Evolutionary conservation across 2,329 filamentous ascomycete genomes (phyloP), one percentile per base, ranked within the genome.

Genomic region (Sporothrix dimorphospora): DNA sequence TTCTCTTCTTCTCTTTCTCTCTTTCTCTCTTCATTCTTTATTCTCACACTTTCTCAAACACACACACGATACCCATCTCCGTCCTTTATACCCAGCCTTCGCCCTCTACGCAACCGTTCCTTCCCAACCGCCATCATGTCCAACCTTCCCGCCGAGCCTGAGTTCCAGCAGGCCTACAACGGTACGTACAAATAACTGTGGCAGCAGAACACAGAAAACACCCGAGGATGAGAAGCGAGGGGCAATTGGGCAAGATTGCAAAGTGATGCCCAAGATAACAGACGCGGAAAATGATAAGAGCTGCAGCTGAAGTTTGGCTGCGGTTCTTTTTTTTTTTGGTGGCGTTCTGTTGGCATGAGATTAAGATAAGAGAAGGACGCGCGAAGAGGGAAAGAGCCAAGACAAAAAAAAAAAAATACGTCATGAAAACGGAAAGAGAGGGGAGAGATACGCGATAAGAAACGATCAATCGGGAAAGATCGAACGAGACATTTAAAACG

Each of bases 131-230:
- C 71, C 77, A 86, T 76, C 77, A 96, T 97, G 93, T 92, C 94
- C 77, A 91, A 96, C 86, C 88, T 96, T 79, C 90, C 93, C 69
- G 85, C 86, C 76, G 95, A 98, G 89, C 95, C 96, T 80, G 95
- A 99, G 87, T 98, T 98, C 86, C 91, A 98, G 90, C 95, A 98
- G 89, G 95, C 95, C 80, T 97, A 97, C 90, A 93, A 94, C 83
- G 94, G 94, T 97, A 85, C 80, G 87, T 81, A 69, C 38, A 47
- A 14, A 55, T 9, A 47, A 19, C n/a, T n/a, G n/a, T n/a, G n/a
- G n/a, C n/a, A n/a, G n/a, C 24, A 30, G 19, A 5, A 9, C 30
- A 68, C n/a, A 24, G 12, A 34, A 71, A 19, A 65, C 14, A 69
- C 7, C 14, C 7, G 16, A 24, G 9, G 42, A n/a, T 11, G n/a